Base-by-base conservation (phyloP, 2,329 filamentous ascomycete species). In the Cladophialophora exuberans region DNA sequence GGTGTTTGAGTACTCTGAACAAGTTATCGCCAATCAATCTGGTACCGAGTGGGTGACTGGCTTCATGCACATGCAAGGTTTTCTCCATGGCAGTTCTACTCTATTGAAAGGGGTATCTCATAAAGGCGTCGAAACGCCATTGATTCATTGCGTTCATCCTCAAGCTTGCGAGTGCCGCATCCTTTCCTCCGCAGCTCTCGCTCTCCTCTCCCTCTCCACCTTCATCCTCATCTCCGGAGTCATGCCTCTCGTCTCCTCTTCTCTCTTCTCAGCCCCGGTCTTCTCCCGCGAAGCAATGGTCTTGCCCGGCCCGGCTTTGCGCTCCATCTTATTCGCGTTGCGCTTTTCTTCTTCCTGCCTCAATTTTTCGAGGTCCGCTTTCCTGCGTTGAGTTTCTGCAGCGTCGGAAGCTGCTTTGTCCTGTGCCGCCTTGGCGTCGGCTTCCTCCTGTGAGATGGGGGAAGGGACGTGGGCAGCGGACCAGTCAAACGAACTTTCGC, bases 181-280 rank as follows among this genome's bases (percentile, higher is more conserved):
- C 67, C 93, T 84, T 75, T 93, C 92, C 73, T 97, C 94, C 0
- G 92, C 93, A 6, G 94, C 94, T 65, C 93, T 84, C 3, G 94
- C 94, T 67, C 93, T 86, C 64, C 91, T 80, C 74, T 99, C 94
- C 64, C 94, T 79, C 71, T 97, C 94, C 50, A 97, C 72, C 69
- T 83, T 84, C 82, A 86, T 83, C 69, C 85, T 83, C 83, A 94
- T 92, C 74, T 97, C 93, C 0, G 90, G 86, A 36, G 89, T 95
- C 75, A 97, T 78, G 0, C 93, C 92, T 60, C 90, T 83, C 44
- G 82, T 82, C 71, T 97, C 91, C 67, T 95, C 90, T 67, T 93
- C 88, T 60, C 91, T 82, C 67, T 82, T 84, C 70, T 97, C 90
- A 65, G 91, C 84, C 0, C 87, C 87, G 15, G 88, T 88, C 78